Evolutionary conservation across 2,329 filamentous ascomycete species (phyloP).

Genomic region (Dothideomycetes sp.): DNA sequence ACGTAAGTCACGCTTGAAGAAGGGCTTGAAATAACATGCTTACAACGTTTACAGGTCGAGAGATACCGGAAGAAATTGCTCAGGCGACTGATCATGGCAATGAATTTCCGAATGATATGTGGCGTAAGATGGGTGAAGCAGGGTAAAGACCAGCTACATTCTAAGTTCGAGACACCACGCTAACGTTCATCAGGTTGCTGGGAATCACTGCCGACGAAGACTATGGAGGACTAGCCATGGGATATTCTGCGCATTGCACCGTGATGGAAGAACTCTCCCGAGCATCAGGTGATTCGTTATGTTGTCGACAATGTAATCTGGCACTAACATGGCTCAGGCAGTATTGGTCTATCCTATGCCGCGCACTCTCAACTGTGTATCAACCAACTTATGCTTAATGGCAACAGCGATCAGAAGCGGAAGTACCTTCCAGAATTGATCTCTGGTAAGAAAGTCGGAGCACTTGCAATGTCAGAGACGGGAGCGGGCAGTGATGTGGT

Average conservation of each 20-base stretch:
- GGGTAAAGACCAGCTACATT: conserved; percentile 36
- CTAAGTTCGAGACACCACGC: background rate
- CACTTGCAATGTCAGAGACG: conserved; percentile 90
- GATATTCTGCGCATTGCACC: conserved; percentile 92
- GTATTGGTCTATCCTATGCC: conserved; percentile 83
- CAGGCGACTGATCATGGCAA: conserved; percentile 75
- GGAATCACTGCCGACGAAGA: conserved; percentile 91
- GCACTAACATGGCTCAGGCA: conserved; percentile 29
- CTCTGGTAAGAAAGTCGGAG: conserved; percentile 71
- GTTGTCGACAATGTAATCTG: background rate
- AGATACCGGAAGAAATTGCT: conserved; percentile 77
- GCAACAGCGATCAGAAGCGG: conserved; percentile 65
- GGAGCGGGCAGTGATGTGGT: conserved; percentile 89
- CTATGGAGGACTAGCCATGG: conserved; percentile 81
- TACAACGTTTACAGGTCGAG: conserved; percentile 48
- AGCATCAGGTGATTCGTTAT: conserved; percentile 53
- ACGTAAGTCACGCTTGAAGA: conserved; percentile 27
- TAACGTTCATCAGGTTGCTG: conserved; percentile 50
- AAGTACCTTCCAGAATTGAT: conserved; percentile 74
- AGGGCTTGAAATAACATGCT: background rate
- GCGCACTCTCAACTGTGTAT: conserved; percentile 94
- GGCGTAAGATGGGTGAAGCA: conserved; percentile 85
- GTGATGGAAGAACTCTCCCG: conserved; percentile 92
- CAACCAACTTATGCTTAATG: conserved; percentile 92
- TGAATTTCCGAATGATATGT: conserved; percentile 83